These are phyloP conservation scores for Durusdinium trenchii DNA, from an alignment of 73 alveolate genomes.

Conservation along the genomic window DNA sequence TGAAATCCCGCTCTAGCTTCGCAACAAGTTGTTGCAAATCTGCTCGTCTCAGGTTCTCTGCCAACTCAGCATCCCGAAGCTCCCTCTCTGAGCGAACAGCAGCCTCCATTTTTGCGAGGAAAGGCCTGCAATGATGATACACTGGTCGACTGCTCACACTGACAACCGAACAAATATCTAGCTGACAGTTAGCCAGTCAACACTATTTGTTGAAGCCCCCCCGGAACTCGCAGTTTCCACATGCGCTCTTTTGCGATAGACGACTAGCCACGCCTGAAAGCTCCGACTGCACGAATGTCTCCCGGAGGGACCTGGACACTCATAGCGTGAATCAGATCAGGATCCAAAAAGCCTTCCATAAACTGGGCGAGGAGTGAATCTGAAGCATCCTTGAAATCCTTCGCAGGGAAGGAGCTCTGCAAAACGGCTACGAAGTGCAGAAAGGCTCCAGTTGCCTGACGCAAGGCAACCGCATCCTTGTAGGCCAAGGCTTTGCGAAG, in stretches of 20 bases:
- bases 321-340: background rate
- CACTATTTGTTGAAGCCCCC: no score
- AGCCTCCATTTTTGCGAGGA: background rate
- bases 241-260: no score
- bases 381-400: background rate
- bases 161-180: no score
- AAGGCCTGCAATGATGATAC: background rate
- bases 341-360: background rate
- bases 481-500: background rate
- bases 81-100: background rate
- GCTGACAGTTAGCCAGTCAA: no score
- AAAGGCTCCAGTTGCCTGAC: background rate
- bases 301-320: background rate
- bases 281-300: background rate
- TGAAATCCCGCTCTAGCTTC: background rate
- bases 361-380: background rate
- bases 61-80: background rate
- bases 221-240: no score
- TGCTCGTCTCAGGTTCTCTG: background rate
- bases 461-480: background rate
- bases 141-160: no score
- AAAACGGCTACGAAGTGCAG: background rate
- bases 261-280: slow-evolving; percentile 3
- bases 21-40: background rate
- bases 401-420: background rate